A percentile compares a stretch with the other conserved stretches of the same genome.
Evolutionary conservation across 2,329 filamentous ascomycete genomes (phyloP).

Genomic region (Trichoderma lentiforme): DNA sequence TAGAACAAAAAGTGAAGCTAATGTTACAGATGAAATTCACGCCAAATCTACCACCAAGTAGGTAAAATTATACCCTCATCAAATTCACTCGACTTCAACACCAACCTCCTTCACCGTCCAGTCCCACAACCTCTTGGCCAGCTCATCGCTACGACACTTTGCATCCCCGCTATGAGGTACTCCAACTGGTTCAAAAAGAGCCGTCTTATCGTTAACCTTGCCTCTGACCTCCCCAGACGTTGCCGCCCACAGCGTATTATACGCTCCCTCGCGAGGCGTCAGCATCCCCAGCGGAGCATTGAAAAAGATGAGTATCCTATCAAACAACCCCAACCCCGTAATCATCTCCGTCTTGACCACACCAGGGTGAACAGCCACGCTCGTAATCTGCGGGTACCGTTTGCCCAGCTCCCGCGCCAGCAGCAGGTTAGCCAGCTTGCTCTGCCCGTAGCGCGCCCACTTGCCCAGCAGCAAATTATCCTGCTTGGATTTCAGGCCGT

Average conservation of each 20-base stretch:
- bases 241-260: constrained; percentile 12
- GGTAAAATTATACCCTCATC: neutral
- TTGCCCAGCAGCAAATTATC: constrained; percentile 20
- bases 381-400: constrained; percentile 25
- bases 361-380: constrained; percentile 29
- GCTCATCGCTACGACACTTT: constrained; percentile 26
- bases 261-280: constrained; percentile 20
- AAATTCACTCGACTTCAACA: neutral
- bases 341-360: constrained; percentile 29
- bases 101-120: constrained; percentile 34
- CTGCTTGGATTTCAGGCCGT: constrained; percentile 26
- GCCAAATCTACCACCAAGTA: neutral
- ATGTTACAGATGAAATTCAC: neutral
- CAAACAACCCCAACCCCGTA: neutral
- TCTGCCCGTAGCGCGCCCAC: constrained; percentile 29
- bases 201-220: constrained; percentile 30
- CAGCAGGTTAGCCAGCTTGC: constrained; percentile 33
- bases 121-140: constrained; percentile 34
- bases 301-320: neutral
- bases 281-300: constrained; percentile 10
- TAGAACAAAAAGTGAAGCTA: neutral
- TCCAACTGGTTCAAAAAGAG: constrained; percentile 35
- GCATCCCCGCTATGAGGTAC: constrained; percentile 19
- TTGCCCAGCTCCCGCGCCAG: constrained; percentile 29
- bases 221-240: neutral